Percentiles rank a stretch among this genome's conserved stretches.
These are phyloP conservation scores for Teratosphaeria epicoccoides DNA, from an alignment of 2,329 filamentous ascomycete genomes.

Conservation along the genomic window DNA sequence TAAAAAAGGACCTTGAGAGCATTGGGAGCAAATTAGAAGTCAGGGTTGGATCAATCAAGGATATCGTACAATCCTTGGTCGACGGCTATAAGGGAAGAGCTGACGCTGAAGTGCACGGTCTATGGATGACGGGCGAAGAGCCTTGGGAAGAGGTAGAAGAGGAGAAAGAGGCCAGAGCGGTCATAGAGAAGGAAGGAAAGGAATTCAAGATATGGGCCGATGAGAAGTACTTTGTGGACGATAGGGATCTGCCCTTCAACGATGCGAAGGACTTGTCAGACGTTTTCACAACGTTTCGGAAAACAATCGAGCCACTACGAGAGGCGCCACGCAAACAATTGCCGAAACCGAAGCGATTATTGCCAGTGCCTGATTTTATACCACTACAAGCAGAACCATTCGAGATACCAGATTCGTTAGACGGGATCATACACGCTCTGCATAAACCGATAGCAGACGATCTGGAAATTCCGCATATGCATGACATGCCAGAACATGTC, in stretches of 20 bases:
- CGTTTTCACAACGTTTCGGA: constrained; percentile 65
- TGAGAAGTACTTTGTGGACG: constrained; percentile 70
- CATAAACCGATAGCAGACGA: constrained; percentile 46
- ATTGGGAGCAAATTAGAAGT: constrained; percentile 52
- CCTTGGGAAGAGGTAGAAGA: constrained; percentile 59
- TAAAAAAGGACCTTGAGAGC: constrained; percentile 52
- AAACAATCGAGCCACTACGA: constrained; percentile 60
- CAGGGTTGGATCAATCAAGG: constrained; percentile 50
- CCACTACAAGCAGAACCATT: constrained; percentile 55
- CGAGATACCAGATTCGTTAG: constrained; percentile 45
- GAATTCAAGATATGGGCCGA: constrained; percentile 59
- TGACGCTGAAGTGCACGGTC: constrained; percentile 43
- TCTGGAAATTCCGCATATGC: constrained; percentile 41
- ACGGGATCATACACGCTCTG: constrained; percentile 45
- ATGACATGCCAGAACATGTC: constrained; percentile 42
- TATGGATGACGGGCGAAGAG: constrained; percentile 67
- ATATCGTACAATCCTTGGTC: constrained; percentile 51
- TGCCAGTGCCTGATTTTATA: constrained; percentile 46
- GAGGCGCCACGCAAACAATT: constrained; percentile 50
- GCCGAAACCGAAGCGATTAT: constrained; percentile 47
- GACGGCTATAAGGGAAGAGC: constrained; percentile 30
- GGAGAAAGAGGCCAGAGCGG: constrained; percentile 43
- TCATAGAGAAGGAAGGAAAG: constrained; percentile 44
- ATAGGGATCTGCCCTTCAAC: constrained; percentile 55
- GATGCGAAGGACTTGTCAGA: constrained; percentile 54